These are phyloP conservation scores for Opeltia flavorubescens DNA, from an alignment of 495 filamentous ascomycete genomes.

Conservation along the genomic window DNA sequence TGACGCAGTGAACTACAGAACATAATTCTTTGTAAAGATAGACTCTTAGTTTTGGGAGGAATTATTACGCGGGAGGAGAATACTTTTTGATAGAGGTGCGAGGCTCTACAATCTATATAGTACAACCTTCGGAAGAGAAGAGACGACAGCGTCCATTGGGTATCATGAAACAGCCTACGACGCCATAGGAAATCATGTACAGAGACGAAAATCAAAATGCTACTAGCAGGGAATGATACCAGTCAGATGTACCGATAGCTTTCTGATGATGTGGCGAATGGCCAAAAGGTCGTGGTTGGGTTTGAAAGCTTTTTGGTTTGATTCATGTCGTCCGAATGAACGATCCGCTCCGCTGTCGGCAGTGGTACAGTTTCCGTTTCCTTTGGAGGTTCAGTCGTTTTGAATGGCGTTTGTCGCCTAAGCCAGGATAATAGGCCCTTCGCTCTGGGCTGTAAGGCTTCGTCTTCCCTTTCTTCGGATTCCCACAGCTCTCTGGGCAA, in stretches of 20 bases:
- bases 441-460: slow-evolving; percentile 15
- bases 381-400: neutral
- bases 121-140: neutral
- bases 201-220: no score
- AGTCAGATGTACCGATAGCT: neutral
- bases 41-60: no score
- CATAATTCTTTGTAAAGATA: slow-evolving; percentile 19
- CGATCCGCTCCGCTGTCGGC: neutral
- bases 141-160: neutral
- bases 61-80: no score
- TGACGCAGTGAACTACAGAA: slow-evolving; percentile 43
- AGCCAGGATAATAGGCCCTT: slow-evolving; percentile 20
- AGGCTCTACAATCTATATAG: neutral
- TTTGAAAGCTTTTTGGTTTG: neutral
- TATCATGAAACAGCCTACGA: neutral
- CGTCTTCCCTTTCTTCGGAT: slow-evolving; percentile 21
- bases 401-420: slow-evolving; percentile 3
- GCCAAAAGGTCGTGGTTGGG: neutral
- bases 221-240: no score
- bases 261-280: neutral
- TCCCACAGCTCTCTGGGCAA: slow-evolving; percentile 33
- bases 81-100: neutral
- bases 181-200: neutral
- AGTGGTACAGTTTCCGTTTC: neutral
- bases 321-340: neutral